These are phyloP conservation scores for Durotheca rogersii DNA, from an alignment of 495 filamentous ascomycete genomes.

Conservation along the genomic window DNA sequence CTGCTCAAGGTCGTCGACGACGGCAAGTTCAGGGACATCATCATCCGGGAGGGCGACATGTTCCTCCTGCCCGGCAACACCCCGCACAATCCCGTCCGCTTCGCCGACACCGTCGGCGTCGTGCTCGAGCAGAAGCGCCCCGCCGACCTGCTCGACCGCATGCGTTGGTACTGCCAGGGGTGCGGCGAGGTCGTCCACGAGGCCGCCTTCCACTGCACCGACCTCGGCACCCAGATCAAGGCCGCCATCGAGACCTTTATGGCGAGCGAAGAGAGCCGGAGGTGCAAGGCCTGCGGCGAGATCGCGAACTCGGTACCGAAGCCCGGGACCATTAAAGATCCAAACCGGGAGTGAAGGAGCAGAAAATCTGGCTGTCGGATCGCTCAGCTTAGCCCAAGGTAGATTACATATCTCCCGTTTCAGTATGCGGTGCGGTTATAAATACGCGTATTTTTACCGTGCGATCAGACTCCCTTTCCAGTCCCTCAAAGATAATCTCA, in stretches of 20 bases:
- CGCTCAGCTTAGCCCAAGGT: too few species aligned
- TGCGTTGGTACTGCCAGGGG: constrained; percentile 85
- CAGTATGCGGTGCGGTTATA: too few species aligned
- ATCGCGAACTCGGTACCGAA: constrained; percentile 60
- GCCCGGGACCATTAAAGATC: constrained; percentile 52
- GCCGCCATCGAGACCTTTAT: constrained; percentile 83
- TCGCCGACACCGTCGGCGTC: constrained; percentile 69
- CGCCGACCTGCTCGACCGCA: constrained; percentile 64
- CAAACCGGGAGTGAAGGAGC: constrained; percentile 44
- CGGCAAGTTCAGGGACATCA: constrained; percentile 73
- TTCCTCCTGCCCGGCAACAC: constrained; percentile 90
- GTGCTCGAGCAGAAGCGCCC: constrained; percentile 89
- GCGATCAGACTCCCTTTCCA: not conserved
- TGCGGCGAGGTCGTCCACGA: constrained; percentile 80
- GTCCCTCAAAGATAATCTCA: too few species aligned
- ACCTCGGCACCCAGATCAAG: constrained; percentile 97
- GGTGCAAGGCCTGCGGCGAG: constrained; percentile 74
- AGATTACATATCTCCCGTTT: too few species aligned
- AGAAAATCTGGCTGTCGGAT: not conserved
- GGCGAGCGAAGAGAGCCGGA: constrained; percentile 67
- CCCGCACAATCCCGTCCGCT: constrained; percentile 75
- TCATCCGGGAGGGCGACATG: constrained; percentile 90
- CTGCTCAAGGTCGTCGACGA: constrained; percentile 83
- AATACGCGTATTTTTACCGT: not conserved
- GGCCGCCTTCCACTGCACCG: constrained; percentile 81